Conservation (phyloP, 768 basidiomycete genomes). For the Boletellus sp. region DNA sequence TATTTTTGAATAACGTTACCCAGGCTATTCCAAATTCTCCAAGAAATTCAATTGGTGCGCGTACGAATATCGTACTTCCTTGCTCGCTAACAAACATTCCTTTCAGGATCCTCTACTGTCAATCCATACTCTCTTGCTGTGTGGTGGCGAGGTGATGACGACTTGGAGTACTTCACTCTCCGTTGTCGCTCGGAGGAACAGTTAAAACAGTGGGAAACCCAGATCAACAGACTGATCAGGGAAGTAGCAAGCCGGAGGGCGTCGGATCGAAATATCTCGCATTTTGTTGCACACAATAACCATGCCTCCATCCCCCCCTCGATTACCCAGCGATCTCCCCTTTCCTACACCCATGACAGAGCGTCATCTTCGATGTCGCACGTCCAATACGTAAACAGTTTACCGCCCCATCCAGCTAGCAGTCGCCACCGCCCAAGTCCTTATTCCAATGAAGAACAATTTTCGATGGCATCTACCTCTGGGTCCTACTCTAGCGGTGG, state of each 20-base stretch:
- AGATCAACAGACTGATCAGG: constrained; percentile 84
- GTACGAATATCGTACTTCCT: constrained; percentile 4
- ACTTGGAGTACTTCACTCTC: constrained; percentile 90
- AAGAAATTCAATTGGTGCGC: constrained; percentile 60
- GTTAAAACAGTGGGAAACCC: constrained; percentile 86
- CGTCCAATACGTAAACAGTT: constrained; percentile 29
- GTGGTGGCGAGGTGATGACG: constrained; percentile 93
- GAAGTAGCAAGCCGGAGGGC: constrained; percentile 68
- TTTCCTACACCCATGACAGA: constrained; percentile 36
- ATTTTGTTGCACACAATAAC: constrained; percentile 41
- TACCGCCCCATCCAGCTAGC: constrained; percentile 32
- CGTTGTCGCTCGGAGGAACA: constrained; percentile 92
- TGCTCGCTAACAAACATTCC: not conserved
- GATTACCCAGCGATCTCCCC: constrained; percentile 31
- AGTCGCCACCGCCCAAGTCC: constrained; percentile 35
- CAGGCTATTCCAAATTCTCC: constrained; percentile 62
- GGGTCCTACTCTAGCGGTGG: constrained; percentile 26
- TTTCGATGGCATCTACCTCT: constrained; percentile 27
- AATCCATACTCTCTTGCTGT: constrained; percentile 79
- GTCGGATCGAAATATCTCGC: constrained; percentile 59
- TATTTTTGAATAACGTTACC: constrained; percentile 95
- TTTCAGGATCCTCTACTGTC: constrained; percentile 41
- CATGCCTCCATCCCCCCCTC: constrained; percentile 40
- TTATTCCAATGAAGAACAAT: constrained; percentile 40
- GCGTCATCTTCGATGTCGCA: constrained; percentile 35